Conservation (phyloP, 371 early-diverging fungal species). For the Mortierella sp. region DNA sequence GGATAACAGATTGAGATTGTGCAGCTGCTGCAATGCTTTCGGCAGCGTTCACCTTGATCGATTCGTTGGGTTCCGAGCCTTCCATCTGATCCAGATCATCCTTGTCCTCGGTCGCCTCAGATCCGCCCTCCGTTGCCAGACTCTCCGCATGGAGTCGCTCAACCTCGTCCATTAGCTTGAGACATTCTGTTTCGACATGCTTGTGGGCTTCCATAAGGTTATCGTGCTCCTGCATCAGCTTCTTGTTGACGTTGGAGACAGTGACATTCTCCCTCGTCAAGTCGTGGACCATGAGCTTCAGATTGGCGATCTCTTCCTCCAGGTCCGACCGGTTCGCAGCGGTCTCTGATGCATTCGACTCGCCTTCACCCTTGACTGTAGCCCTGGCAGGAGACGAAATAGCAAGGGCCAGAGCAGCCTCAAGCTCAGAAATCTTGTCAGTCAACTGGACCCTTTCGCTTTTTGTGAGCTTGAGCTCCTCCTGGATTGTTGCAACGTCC, state of each 20-base stretch:
- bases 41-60: neutral
- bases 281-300: constrained; percentile 48
- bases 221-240: constrained; percentile 63
- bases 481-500: constrained; percentile 49
- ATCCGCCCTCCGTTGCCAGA: constrained; percentile 47
- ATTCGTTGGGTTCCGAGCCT: constrained; percentile 14
- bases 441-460: constrained; percentile 61
- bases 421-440: constrained; percentile 52
- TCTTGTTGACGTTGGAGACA: constrained; percentile 64
- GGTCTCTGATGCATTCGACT: constrained; percentile 19
- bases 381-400: constrained; percentile 23
- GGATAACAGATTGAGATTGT: constrained; percentile 44
- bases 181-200: constrained; percentile 77
- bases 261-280: constrained; percentile 57
- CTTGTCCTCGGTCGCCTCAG: constrained; percentile 21
- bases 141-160: constrained; percentile 77
- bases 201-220: constrained; percentile 72
- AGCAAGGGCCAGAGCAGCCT: constrained; percentile 50
- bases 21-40: constrained; percentile 1
- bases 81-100: constrained; percentile 16
- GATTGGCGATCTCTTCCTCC: constrained; percentile 43
- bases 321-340: constrained; percentile 25
- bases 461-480: constrained; percentile 11
- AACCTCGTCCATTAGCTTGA: constrained; percentile 83
- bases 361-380: constrained; percentile 29